A percentile compares a stretch with the other conserved stretches of the same genome.
Conservation (phyloP, 495 filamentous ascomycete genomes). For the Friedmanniomyces endolithicus region DNA sequence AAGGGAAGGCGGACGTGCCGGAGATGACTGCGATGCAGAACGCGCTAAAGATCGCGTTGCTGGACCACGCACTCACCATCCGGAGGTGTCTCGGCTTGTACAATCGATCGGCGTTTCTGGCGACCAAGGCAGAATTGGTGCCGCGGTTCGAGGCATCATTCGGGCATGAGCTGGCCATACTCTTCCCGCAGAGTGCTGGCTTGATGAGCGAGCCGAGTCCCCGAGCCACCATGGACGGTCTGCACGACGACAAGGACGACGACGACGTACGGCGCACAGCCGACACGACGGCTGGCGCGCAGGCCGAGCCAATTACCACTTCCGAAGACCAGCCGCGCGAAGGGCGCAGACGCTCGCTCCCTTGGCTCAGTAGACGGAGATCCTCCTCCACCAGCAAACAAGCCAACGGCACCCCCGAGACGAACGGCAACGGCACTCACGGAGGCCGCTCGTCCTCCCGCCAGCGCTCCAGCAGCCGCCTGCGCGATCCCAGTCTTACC, state of each 20-base stretch:
- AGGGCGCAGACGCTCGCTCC: slow-evolving; percentile 2
- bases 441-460: not conserved
- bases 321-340: not conserved
- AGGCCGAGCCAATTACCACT: not conserved
- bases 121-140: slow-evolving; percentile 43
- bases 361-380: slow-evolving; percentile 8
- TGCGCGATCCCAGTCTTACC: slow-evolving; percentile 13
- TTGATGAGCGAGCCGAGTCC: slow-evolving; percentile 8
- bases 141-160: slow-evolving; percentile 48
- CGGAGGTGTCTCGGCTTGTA: slow-evolving; percentile 69
- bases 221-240: not conserved
- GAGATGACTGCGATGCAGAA: slow-evolving; percentile 58
- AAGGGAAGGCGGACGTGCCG: slow-evolving; percentile 32
- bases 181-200: slow-evolving; percentile 12
- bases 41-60: slow-evolving; percentile 70
- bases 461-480: slow-evolving; percentile 11
- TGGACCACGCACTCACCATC: slow-evolving; percentile 79
- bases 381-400: slow-evolving; percentile 2
- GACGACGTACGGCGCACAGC: not conserved
- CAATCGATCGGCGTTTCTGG: slow-evolving; percentile 44
- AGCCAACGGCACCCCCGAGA: slow-evolving; percentile 1
- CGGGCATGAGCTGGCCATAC: slow-evolving; percentile 41
- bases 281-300: not conserved
- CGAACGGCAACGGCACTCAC: not conserved
- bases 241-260: not conserved